phyloP scores from a whole-genome alignment of 179 eudicot genomes.

The Drosera spatulata region DNA sequence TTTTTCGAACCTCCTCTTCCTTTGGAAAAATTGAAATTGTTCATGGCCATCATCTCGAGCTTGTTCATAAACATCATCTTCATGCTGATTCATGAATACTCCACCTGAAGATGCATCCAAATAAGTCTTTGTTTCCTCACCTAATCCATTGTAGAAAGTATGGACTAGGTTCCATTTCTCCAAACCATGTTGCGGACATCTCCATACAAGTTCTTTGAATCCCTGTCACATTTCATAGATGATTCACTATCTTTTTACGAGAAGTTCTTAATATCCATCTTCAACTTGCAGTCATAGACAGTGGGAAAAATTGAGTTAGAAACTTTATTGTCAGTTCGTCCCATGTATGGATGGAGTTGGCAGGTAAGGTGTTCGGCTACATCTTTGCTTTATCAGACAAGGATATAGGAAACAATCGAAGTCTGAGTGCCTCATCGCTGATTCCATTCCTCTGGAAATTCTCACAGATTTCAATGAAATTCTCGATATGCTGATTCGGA shows the following conservation, averaged over 20 bases:
- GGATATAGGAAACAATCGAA: neutral
- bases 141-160: neutral
- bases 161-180: neutral
- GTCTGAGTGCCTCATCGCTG: neutral
- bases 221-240: neutral
- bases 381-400: neutral
- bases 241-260: neutral
- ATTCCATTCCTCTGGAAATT: neutral
- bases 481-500: too few species aligned
- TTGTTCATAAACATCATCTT: too few species aligned
- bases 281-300: neutral
- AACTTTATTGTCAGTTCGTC: neutral
- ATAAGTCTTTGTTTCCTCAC: neutral
- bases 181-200: neutral
- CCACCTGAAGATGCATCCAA: neutral
- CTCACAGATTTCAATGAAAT: neutral
- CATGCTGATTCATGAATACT: too few species aligned
- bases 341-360: neutral
- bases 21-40: too few species aligned
- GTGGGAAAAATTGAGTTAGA: neutral
- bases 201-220: neutral
- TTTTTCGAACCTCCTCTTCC: too few species aligned
- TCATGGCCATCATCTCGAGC: neutral
- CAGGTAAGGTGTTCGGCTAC: neutral
- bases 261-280: too few species aligned